These are phyloP conservation scores for Flaveria brownii DNA, from an alignment of 129 eudicot species.

Conservation along the genomic window DNA sequence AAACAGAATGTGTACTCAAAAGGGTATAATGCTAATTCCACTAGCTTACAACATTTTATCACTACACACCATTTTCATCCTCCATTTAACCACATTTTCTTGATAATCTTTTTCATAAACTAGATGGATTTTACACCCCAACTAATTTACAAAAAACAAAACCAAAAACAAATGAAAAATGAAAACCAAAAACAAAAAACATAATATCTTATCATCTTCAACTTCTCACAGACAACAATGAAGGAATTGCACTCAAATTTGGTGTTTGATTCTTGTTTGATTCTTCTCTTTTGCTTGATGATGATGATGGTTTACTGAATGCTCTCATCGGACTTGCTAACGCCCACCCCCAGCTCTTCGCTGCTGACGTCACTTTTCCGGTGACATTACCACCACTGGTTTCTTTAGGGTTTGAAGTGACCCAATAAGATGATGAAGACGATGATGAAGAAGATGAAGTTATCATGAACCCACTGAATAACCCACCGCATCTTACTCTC, in stretches of 20 bases:
- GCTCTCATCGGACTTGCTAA: conserved; percentile 92
- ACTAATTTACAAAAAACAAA: conserved; percentile 13
- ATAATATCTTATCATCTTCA: conserved; percentile 13
- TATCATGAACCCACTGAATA: conserved; percentile 78
- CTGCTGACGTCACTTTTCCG: conserved; percentile 35
- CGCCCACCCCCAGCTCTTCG: conserved; percentile 86
- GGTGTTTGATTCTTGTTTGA: conserved; percentile 51
- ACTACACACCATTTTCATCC: conserved; percentile 27
- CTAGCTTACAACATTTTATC: conserved; percentile 13
- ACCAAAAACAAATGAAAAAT: conserved; percentile 17
- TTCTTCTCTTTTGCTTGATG: conserved; percentile 39
- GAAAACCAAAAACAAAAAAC: conserved; percentile 16
- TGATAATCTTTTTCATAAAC: conserved; percentile 19
- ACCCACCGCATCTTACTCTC: conserved; percentile 81
- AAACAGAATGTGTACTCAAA: conserved; percentile 23
- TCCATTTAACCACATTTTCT: conserved; percentile 27
- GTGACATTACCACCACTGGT: not conserved
- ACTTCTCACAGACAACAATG: conserved; percentile 71
- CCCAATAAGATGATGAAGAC: conserved; percentile 65
- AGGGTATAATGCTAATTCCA: conserved; percentile 23
- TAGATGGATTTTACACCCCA: conserved; percentile 7
- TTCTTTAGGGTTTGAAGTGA: conserved; percentile 51
- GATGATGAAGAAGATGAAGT: conserved; percentile 83
- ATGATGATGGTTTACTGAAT: conserved; percentile 43
- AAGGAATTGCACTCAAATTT: conserved; percentile 79